Evolutionary conservation across 148 eudicot species (phyloP), one percentile per base, ranked within the genome.

Genomic region (Dysphania ambrosioides): DNA sequence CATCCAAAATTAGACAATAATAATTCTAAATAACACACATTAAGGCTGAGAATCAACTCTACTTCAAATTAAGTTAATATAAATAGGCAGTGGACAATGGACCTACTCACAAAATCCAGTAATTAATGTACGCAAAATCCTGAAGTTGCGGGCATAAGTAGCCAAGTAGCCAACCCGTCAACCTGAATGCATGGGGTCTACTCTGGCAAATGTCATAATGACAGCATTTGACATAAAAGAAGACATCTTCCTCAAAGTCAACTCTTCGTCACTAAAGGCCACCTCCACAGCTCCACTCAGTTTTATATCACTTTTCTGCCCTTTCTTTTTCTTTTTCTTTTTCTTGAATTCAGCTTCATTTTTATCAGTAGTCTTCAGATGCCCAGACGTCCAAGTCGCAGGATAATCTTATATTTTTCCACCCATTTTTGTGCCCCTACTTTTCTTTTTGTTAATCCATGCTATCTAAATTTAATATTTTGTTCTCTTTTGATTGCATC

Each of bases 191-290:
- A 51, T 41, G 32, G 75, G 75, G 65, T 36, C 65, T 35, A 34
- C 47, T 55, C 49, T 53, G 51, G 63, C 65, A 66, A 4, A 56
- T 24, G 38, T 65, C 72, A 75, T 75, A 75, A 75, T 67, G 40
- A 23, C 78, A 67, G 32, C 19, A 42, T 74, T 74, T 74, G 77
- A 74, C 77, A 64, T 27, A 2, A 65, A 21, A 36, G 23, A 27
- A 27, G n/a, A 38, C 24, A 75, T 21, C 10, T 35, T 13, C 24
- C 63, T 51, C 18, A 66, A 75, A 75, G 78, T 75, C 72, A 75
- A 75, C 78, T 75, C 78, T 59, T 75, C 53, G 38, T 41, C 72
- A 53, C 77, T 65, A 63, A 75, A 24, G 49, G 19, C 31, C 70
- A 63, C 71, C 71, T 23, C 77, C 67, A 65, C 70, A 65, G 10